Evolutionary conservation across 2,329 filamentous ascomycete species (phyloP).

Genomic region (Colletotrichum euphorbiae): DNA sequence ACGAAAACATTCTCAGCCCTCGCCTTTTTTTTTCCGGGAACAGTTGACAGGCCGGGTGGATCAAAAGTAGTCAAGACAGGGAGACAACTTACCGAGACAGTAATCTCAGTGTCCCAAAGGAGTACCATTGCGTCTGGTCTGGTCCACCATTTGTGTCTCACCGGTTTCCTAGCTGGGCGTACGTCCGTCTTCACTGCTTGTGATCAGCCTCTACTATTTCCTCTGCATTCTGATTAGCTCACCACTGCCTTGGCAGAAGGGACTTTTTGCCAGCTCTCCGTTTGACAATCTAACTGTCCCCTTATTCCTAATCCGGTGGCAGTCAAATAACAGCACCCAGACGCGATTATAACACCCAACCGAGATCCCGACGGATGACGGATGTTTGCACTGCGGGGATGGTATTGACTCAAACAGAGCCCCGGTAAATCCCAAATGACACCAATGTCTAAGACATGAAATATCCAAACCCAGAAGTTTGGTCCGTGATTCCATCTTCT

Average conservation of each 20-base stretch:
- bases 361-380: slow-evolving; percentile 3
- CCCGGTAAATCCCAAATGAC: background rate
- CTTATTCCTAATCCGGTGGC: slow-evolving; percentile 21
- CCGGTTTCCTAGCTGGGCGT: slow-evolving; percentile 12
- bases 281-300: slow-evolving; percentile 19
- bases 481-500: background rate
- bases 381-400: slow-evolving; percentile 31
- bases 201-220: background rate
- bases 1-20: slow-evolving; percentile 20
- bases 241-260: background rate
- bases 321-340: slow-evolving; percentile 3
- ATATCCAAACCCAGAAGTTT: background rate
- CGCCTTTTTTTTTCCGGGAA: slow-evolving; percentile 24
- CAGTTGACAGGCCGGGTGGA: slow-evolving; percentile 9
- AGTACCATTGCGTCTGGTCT: slow-evolving; percentile 9
- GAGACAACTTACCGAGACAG: slow-evolving; percentile 26
- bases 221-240: background rate
- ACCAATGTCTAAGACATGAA: slow-evolving; percentile 27
- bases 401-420: background rate
- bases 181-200: background rate
- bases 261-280: slow-evolving; percentile 2
- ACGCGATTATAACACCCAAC: background rate
- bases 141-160: slow-evolving; percentile 24
- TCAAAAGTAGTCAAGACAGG: slow-evolving; percentile 18
- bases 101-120: slow-evolving; percentile 1